Evolutionary conservation across 1,284 basidiomycete genomes (phyloP).

Genomic region (Phylloporus gajari): DNA sequence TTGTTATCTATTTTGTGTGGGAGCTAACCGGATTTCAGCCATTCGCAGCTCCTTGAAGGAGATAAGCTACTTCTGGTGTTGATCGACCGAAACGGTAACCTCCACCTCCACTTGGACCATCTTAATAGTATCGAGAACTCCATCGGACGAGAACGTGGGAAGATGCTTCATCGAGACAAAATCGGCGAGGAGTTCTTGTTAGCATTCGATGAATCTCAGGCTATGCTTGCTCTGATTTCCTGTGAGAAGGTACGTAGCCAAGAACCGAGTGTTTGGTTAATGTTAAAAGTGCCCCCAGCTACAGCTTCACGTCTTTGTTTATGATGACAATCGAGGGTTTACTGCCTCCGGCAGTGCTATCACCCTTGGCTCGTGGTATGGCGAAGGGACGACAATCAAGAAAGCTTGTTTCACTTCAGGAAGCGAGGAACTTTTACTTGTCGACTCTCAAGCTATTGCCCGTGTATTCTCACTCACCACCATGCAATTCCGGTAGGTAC

Average conservation of each 20-base stretch:
- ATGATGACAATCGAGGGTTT: constrained; percentile 52
- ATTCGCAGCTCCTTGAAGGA: constrained; percentile 50
- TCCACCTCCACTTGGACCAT: constrained; percentile 54
- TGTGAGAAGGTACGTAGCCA: constrained; percentile 49
- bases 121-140: constrained; percentile 47
- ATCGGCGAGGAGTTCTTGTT: constrained; percentile 56
- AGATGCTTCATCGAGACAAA: constrained; percentile 54
- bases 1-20: neutral
- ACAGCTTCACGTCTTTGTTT: constrained; percentile 55
- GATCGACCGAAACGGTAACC: constrained; percentile 43
- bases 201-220: constrained; percentile 61
- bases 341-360: constrained; percentile 53
- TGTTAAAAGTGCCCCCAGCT: constrained; percentile 36
- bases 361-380: constrained; percentile 58
- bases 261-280: neutral
- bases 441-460: constrained; percentile 54
- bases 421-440: constrained; percentile 60
- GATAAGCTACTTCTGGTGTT: constrained; percentile 55
- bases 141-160: constrained; percentile 41
- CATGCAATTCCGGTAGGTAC: constrained; percentile 60
- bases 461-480: constrained; percentile 63
- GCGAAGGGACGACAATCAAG: constrained; percentile 42
- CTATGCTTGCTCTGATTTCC: constrained; percentile 56
- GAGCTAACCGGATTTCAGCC: constrained; percentile 40
- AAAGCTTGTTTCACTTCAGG: constrained; percentile 55